These are phyloP conservation scores for Mycosphaerella sp. DNA, from an alignment of 2,329 filamentous ascomycete genomes.

Conservation along the genomic window DNA sequence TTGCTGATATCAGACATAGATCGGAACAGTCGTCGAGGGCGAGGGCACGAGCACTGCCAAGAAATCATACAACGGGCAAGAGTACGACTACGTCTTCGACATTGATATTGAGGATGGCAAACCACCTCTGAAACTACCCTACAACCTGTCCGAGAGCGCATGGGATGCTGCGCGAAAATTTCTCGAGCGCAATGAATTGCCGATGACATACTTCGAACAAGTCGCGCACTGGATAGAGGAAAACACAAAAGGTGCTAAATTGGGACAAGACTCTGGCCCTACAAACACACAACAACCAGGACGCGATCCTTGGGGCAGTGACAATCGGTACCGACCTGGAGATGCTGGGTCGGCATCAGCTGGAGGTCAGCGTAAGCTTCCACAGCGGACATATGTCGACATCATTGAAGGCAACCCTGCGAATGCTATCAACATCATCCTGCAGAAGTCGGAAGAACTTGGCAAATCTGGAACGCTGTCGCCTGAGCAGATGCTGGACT, in stretches of 20 bases:
- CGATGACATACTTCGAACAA: conserved; percentile 80
- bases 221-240: conserved; percentile 87
- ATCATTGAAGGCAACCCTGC: conserved; percentile 33
- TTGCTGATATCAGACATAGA: conserved; percentile 41
- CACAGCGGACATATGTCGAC: conserved; percentile 27
- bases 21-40: conserved; percentile 88
- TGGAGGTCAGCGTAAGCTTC: conserved; percentile 27
- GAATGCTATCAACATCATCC: conserved; percentile 54
- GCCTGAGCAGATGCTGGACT: conserved; percentile 60
- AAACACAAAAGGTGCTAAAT: conserved; percentile 79
- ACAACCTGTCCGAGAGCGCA: conserved; percentile 85
- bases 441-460: conserved; percentile 60
- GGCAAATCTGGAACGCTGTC: conserved; percentile 46
- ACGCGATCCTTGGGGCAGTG: conserved; percentile 70
- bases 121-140: conserved; percentile 86
- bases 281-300: conserved; percentile 42
- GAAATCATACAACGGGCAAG: conserved; percentile 70
- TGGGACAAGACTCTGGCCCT: conserved; percentile 52
- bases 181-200: conserved; percentile 79
- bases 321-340: conserved; percentile 71
- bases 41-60: conserved; percentile 70
- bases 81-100: conserved; percentile 95
- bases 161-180: conserved; percentile 91
- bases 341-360: conserved; percentile 44
- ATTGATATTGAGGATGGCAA: conserved; percentile 95